Evolutionary conservation across 768 basidiomycete species (phyloP), one percentile per base, ranked within the genome.

Genomic region (Trametes coccinea): DNA sequence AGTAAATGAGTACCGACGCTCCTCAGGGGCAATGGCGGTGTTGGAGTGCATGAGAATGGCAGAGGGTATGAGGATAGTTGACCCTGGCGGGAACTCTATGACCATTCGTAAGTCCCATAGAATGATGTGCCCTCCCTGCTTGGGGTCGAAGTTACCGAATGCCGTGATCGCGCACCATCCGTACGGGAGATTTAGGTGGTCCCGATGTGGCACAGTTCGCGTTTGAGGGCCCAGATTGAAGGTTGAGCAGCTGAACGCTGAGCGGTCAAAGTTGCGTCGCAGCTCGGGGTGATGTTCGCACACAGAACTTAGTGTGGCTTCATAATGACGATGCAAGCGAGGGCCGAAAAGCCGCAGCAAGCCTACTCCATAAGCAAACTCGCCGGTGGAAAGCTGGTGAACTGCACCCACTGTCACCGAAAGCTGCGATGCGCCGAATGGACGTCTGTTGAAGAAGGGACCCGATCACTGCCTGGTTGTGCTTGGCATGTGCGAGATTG

Each of bases 131-230:
- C 75, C 76, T 6, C 76, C 72, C 27, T 51, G 66, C 3, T 4
- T 66, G 2, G 55, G 65, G 49, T 76, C 66, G 56, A 71, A 78
- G 1, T 52, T 8, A 0, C 76, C 75, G 0, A 71, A 49, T 0
- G 74, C 66, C 2, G 62, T 67, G 10, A 78, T 73, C 0, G 67
- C 67, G 53, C 76, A 80, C 65, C 71, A 69, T 0, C 75, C 75
- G 40, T 62, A 70, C 0, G 75, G 65, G 0, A 73, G 54, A 44
- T 80, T 79, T 10, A 50, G 55, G 31, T 22, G 49, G 50, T 80
- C 76, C 0, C 61, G 59, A 22, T 76, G 62, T 48, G 0, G 33
- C 34, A 0, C 68, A 69, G 3, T 67, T 44, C 0, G 66, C 66
- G 0, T n/a, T n/a, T 57, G 53, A 0, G 55, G 54, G 1, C 73